Evolutionary conservation across 176 grass and related monocot genomes (phyloP), one percentile per base, ranked within the genome.

Genomic region (Oryza officinalis): DNA sequence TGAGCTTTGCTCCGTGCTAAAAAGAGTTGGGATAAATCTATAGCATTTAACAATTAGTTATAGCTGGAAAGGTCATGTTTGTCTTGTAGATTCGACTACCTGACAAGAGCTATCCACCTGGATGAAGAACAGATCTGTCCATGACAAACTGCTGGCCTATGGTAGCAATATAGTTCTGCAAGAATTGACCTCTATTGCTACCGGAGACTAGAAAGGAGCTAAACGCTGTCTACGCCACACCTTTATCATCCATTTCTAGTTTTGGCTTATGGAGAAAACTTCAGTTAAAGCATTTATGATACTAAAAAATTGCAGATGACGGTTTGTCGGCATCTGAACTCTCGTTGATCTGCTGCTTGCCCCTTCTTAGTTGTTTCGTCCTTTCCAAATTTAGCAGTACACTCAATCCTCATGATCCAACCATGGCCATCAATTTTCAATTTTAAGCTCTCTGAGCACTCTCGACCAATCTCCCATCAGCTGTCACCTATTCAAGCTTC

Each of bases 371-470:
- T 43, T 4, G 0, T 61, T 60, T 37, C 43, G 11, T n/a, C 33
- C 59, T 69, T 68, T n/a, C 32, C 15, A 27, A 66, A 82, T 68
- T 72, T 52, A 72, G 33, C 6, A 54, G 52, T n/a, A 63, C 49
- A 46, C 13, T 25, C 49, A 35, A 6, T 25, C 32, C 43, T 49
- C 32, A 15, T 54, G 31, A 74, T 41, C 28, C 9, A 79, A 66
- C n/a, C 18, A 13, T 43, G 23, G 2, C 27, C 27, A 43, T 20
- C 6, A 80, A 47, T 32, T 25, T 37, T 32, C 6, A 68, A 35
- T 52, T 26, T 61, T 61, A 61, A 61, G n/a, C n/a, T n/a, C 57
- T 61, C 57, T 61, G 57, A 61, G n/a, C 50, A 57, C 57, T n/a
- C 35, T 32, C 32, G 27, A 8, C 27, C 57, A 74, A 44, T 52